These are phyloP conservation scores for Annulohypoxylon nitens DNA, from an alignment of 495 filamentous ascomycete species.

Conservation along the genomic window DNA sequence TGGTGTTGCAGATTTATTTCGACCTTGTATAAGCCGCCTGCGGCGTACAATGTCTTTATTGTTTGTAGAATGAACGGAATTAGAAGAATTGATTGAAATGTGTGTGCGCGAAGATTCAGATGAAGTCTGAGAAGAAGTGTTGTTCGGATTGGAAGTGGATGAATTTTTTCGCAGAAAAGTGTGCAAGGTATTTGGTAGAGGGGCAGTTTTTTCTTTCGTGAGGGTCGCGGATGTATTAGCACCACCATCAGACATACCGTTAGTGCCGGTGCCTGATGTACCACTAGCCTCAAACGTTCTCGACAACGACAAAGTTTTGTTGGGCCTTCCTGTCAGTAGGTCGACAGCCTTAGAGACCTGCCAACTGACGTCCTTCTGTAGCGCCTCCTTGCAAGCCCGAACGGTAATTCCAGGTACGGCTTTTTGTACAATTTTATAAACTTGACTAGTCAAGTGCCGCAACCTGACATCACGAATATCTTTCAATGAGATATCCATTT, in stretches of 20 bases:
- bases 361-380: constrained; percentile 47
- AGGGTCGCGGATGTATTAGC: not conserved
- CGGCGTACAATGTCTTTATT: constrained; percentile 31
- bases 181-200: constrained; percentile 23
- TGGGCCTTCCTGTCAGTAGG: constrained; percentile 26
- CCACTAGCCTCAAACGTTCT: constrained; percentile 7
- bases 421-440: constrained; percentile 48
- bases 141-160: constrained; percentile 20
- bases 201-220: constrained; percentile 8
- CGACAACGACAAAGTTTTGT: constrained; percentile 19
- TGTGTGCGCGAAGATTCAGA: constrained; percentile 29
- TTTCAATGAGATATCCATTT: constrained; percentile 41
- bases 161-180: constrained; percentile 27
- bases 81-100: constrained; percentile 19
- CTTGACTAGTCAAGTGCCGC: constrained; percentile 46
- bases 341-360: constrained; percentile 49
- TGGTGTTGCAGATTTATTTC: constrained; percentile 41
- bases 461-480: constrained; percentile 50
- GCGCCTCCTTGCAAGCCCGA: constrained; percentile 45
- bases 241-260: not conserved
- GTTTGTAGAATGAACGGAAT: constrained; percentile 16
- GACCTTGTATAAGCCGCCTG: constrained; percentile 45
- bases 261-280: constrained; percentile 3
- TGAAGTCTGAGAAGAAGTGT: constrained; percentile 23
- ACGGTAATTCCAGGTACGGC: constrained; percentile 39